Base-by-base conservation (phyloP, 106 monocot species). In the Vanilla planifolia region DNA sequence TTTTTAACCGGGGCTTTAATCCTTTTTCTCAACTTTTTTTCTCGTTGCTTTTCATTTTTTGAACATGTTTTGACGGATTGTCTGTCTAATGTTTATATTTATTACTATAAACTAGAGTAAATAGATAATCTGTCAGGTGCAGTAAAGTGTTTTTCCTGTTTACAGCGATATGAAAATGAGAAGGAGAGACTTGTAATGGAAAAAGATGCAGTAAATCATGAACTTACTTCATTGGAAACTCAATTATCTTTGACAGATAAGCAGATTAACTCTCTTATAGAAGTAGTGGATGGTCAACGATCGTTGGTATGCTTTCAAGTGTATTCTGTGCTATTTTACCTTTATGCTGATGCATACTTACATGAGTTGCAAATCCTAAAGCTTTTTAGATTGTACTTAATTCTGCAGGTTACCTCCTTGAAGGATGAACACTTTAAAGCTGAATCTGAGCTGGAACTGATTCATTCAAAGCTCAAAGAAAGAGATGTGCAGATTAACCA, bases 161-260 rank as follows among this genome's bases (percentile, higher is more conserved):
- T 34, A 23, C 46, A 98, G 98, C 77, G 19, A 37, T 77, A 92
- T 80, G 91, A 88, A 63, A 88, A 75, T 75, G 81, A 84, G 69
- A 98, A 62, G 47, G 84, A 92, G 58, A 87, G 68, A 67, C 81
- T 98, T 39, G 67, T 85, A 11, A 81, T 98, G 91, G 98, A 98
- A 75, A 92, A 88, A 70, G 98, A 91, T 66, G 91, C 91, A 19
- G 81, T 82, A 32, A 28, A 68, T 57, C 69, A 88, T 55, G 98
- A 98, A 48, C 79, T 91, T 65, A 65, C 73, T 56, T 59, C 68
- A 17, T 67, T 85, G 51, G 84, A 98, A 62, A 84, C 68, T 68
- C 98, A 98, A 20, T 55, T 98, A 33, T 64, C 68, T 69, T 65
- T 71, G 51, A 63, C 68, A 55, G 60, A 88, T 53, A 41, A 64